Evolutionary conservation across 306 rosid genomes (phyloP).

Genomic region (Urtica urens): DNA sequence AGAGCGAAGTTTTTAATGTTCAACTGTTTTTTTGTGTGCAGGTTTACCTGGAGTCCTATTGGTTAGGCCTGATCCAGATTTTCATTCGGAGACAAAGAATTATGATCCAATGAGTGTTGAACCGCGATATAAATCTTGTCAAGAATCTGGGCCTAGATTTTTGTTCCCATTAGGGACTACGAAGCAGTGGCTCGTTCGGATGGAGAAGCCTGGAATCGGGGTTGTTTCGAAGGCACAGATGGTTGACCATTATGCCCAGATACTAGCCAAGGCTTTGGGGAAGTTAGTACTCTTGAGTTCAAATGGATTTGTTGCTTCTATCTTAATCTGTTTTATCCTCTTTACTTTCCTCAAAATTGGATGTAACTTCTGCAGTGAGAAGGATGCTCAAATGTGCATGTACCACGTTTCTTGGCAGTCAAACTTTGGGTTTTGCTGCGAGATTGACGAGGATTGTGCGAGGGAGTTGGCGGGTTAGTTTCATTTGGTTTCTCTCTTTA

Average conservation of each 20-base stretch:
- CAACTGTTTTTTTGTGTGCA: slow-evolving; percentile 14
- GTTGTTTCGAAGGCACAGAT: slow-evolving; percentile 86
- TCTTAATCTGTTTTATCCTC: slow-evolving; percentile 2
- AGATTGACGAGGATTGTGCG: slow-evolving; percentile 71
- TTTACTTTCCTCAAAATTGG: slow-evolving; percentile 11
- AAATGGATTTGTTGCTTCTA: not conserved
- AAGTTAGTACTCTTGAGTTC: slow-evolving; percentile 35
- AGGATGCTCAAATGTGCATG: slow-evolving; percentile 85
- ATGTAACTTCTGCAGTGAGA: slow-evolving; percentile 41
- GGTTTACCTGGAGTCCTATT: slow-evolving; percentile 52
- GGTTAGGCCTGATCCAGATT: slow-evolving; percentile 50
- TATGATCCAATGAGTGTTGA: slow-evolving; percentile 28
- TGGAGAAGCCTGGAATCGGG: slow-evolving; percentile 63
- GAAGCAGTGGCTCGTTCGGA: slow-evolving; percentile 75
- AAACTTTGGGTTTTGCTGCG: slow-evolving; percentile 81
- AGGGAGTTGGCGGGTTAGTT: slow-evolving; percentile 46
- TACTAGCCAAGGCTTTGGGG: slow-evolving; percentile 67
- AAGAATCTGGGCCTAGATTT: slow-evolving; percentile 20
- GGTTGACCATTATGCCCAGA: slow-evolving; percentile 70
- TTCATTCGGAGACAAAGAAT: slow-evolving; percentile 37
- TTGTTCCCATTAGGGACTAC: slow-evolving; percentile 58
- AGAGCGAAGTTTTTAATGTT: not conserved
- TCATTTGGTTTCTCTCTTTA: not conserved
- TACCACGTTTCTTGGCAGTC: slow-evolving; percentile 80
- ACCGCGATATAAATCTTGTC: slow-evolving; percentile 7